Evolutionary conservation across 2,329 filamentous ascomycete species (phyloP).

Genomic region (Aspergillus melleus): DNA sequence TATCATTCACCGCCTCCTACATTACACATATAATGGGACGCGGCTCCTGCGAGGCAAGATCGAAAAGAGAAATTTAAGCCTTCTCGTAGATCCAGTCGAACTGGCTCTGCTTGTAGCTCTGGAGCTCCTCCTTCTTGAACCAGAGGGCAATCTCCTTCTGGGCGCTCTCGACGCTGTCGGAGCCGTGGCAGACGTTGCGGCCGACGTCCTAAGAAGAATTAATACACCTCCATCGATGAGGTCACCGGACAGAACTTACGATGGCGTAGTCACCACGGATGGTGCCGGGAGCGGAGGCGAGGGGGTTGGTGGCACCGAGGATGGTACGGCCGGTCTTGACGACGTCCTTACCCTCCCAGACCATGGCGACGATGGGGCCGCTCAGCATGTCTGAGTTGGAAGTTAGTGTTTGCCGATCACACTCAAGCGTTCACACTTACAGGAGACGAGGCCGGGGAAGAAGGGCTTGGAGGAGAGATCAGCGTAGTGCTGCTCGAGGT

Average conservation of each 20-base stretch:
- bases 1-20: constrained; percentile 9
- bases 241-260: constrained; percentile 41
- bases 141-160: constrained; percentile 99
- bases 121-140: constrained; percentile 88
- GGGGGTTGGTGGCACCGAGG: constrained; percentile 98
- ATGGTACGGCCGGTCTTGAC: constrained; percentile 97
- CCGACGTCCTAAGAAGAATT: constrained; percentile 64
- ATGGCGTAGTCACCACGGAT: constrained; percentile 94
- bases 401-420: constrained; percentile 18
- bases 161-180: constrained; percentile 96
- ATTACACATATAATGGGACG: constrained; percentile 11
- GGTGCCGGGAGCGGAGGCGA: constrained; percentile 90
- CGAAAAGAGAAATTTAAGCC: constrained; percentile 44
- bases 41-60: constrained; percentile 15
- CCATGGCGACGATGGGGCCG: constrained; percentile 97
- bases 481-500: constrained; percentile 97
- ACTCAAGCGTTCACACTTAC: constrained; percentile 54
- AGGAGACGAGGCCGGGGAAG: constrained; percentile 91
- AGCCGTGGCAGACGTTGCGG: constrained; percentile 99
- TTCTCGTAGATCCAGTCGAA: constrained; percentile 99
- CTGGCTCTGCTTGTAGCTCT: constrained; percentile 80
- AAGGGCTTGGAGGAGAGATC: constrained; percentile 94
- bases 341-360: constrained; percentile 98
- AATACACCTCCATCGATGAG: constrained; percentile 4
- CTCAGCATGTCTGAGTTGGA: constrained; percentile 78